Conservation (phyloP, 179 eudicot species). For the Patellifolia procumbens region DNA sequence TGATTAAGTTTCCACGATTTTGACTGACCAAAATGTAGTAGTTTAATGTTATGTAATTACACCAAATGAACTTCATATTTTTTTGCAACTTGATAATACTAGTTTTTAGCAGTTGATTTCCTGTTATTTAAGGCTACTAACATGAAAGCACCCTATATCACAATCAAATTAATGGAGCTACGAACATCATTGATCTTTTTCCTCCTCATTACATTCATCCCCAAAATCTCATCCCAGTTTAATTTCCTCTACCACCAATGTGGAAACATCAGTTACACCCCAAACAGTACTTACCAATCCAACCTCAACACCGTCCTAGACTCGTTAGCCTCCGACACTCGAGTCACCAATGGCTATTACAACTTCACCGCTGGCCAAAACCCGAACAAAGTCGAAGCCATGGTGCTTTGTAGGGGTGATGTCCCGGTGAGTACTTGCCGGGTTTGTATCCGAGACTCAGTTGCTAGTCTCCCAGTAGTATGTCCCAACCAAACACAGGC, state of each 20-base stretch:
- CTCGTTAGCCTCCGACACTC: slow-evolving; percentile 24
- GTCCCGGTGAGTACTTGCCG: slow-evolving; percentile 19
- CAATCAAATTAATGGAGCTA: neutral
- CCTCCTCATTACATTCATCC: neutral
- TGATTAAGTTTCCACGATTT: no score
- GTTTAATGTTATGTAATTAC: no score
- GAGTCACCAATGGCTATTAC: slow-evolving; percentile 32
- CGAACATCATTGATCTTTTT: neutral
- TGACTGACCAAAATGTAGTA: no score
- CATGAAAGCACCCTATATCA: no score
- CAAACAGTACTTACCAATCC: slow-evolving; percentile 26
- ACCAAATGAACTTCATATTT: no score
- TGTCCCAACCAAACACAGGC: slow-evolving; percentile 44
- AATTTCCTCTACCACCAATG: neutral
- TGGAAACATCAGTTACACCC: slow-evolving; percentile 25
- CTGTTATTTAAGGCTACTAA: no score
- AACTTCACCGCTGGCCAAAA: slow-evolving; percentile 25
- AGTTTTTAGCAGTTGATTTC: no score
- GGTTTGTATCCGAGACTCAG: slow-evolving; percentile 11
- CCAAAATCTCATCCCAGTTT: slow-evolving; percentile 4
- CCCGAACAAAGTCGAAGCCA: slow-evolving; percentile 22
- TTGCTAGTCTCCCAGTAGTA: neutral
- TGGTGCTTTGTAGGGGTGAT: slow-evolving; percentile 31
- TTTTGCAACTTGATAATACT: no score
- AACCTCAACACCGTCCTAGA: slow-evolving; percentile 38